Base-by-base conservation (phyloP, 805 yeast species). In the Saturnispora mendoncae region DNA sequence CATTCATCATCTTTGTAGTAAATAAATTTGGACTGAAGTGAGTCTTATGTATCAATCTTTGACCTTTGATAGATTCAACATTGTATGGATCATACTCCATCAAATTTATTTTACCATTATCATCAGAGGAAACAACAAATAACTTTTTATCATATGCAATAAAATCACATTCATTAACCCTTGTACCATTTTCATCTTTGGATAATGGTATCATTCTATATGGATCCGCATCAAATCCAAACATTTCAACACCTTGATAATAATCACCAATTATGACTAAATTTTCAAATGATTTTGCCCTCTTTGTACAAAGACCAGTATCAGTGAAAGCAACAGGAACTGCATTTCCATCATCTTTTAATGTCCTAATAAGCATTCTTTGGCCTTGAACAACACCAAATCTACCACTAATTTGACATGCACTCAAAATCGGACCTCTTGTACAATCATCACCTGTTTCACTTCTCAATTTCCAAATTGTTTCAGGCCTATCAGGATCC, bases 211-310 rank as follows among this genome's bases (percentile, higher is more conserved):
- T 67, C 79, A 90, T 78, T 48, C 96, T 66, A 57, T 84, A 88
- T 1, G 99, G 99, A 53, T 90, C 96, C 2, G 94, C 90, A 58
- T 87, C 95, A 62, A 87, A 88, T 1, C 97, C 97, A 23, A 80
- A 78, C 43, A 92, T 67, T 67, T 87, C 78, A 4, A 85, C 68
- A 50, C 87, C 76, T 51, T 84, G 81, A 60, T 78, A 68, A 0
- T 84, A 66, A 59, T 92, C 98, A 15, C 94, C 94, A 14, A 87
- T 61, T 2, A 87, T 52, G n/a, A 90, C 57, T 52, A 90, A 63
- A 57, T 88, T 85, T 30, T 94, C 88, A 56, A 86, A 76, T 48
- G 87, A 71, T 60, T 88, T 88, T 13, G 85, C 72, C 49, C 84
- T 94, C 6, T 82, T 69, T 2, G 85, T 76, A 57, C 76, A 85